Conservation (phyloP, 2,329 filamentous ascomycete genomes). For the Trichoderma breve region DNA sequence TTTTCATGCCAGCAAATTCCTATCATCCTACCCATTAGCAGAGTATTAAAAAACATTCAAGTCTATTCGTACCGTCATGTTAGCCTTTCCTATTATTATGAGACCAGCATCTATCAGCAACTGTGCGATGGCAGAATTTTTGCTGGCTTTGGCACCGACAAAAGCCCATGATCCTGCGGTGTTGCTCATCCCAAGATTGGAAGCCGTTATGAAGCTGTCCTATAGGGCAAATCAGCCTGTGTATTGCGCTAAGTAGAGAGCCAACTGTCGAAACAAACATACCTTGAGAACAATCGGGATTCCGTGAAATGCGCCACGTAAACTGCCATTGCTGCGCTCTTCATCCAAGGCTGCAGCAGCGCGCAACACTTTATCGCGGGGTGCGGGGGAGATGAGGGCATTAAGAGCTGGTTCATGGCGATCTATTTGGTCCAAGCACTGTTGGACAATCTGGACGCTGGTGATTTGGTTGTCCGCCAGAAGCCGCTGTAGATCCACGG, state of each 20-base stretch:
- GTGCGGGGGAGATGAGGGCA: slow-evolving; percentile 22
- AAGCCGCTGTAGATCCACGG: slow-evolving; percentile 17
- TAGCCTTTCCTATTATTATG: slow-evolving; percentile 26
- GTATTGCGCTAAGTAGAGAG: accelerated
- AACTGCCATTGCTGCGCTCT: slow-evolving; percentile 24
- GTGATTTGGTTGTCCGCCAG: not conserved
- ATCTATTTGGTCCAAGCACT: slow-evolving; percentile 22
- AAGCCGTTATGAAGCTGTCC: slow-evolving; percentile 23
- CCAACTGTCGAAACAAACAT: not conserved
- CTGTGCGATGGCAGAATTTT: slow-evolving; percentile 21
- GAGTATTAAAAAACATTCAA: not conserved
- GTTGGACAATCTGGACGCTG: slow-evolving; percentile 10
- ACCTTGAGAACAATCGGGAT: slow-evolving; percentile 29
- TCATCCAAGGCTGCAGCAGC: slow-evolving; percentile 23
- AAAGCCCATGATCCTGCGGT: slow-evolving; percentile 24
- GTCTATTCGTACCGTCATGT: slow-evolving; percentile 21
- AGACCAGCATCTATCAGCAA: slow-evolving; percentile 23
- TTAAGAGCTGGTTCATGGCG: slow-evolving; percentile 20
- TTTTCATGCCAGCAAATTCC: slow-evolving; percentile 26
- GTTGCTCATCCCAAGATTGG: slow-evolving; percentile 25
- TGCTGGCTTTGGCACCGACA: slow-evolving; percentile 14
- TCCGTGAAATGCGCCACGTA: slow-evolving; percentile 27
- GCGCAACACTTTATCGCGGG: slow-evolving; percentile 16
- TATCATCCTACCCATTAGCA: not conserved
- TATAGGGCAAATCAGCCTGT: not conserved